These are phyloP conservation scores for Fusarium sp. DNA, from an alignment of 2,329 filamentous ascomycete species.

Conservation along the genomic window DNA sequence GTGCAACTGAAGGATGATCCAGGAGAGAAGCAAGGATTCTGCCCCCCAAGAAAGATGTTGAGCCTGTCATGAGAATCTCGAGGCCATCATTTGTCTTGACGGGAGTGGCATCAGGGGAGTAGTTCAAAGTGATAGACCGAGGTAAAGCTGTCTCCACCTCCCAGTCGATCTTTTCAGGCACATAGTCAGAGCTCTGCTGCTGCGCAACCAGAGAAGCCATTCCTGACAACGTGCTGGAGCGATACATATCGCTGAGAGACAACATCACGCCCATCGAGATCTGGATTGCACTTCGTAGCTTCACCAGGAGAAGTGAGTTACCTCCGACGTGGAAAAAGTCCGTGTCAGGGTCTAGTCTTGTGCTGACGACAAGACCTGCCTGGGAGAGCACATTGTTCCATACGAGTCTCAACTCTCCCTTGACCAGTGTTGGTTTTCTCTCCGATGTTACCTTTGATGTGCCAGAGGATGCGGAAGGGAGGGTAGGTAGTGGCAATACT, in stretches of 20 bases:
- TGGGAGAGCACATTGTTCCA: neutral
- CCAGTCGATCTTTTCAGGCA: neutral
- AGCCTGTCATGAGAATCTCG: neutral
- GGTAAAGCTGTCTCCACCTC: neutral
- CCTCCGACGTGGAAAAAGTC: constrained; percentile 2
- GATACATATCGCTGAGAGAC: neutral
- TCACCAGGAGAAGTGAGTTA: neutral
- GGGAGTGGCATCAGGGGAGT: rapidly evolving
- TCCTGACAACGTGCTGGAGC: neutral
- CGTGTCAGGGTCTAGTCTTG: neutral
- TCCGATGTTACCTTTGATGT: neutral
- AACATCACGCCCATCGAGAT: neutral
- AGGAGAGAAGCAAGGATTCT: neutral
- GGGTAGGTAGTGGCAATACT: neutral
- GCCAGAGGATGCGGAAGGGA: neutral
- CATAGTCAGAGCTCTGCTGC: neutral
- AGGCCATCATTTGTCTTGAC: neutral
- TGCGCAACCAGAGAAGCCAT: neutral
- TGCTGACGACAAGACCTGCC: rapidly evolving
- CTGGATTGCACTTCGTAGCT: neutral
- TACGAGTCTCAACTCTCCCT: neutral
- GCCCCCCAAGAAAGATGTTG: neutral
- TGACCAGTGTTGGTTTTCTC: neutral
- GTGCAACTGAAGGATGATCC: neutral
- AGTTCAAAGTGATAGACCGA: rapidly evolving